These are phyloP conservation scores for Penicillium expansum DNA, from an alignment of 2,329 filamentous ascomycete species.

Conservation along the genomic window DNA sequence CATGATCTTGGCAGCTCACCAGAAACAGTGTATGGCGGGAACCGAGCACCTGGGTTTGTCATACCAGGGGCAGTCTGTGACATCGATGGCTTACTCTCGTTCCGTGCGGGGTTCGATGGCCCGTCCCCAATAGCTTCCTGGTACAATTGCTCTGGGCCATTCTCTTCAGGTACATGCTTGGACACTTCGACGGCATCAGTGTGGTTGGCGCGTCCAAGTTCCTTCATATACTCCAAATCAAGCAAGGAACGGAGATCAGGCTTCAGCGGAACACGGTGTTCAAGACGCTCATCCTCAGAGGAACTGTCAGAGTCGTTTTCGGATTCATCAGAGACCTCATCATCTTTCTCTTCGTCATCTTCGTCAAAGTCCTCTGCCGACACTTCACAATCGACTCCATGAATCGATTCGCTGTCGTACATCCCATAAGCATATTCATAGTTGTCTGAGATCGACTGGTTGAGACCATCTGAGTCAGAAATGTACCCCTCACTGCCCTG, in stretches of 20 bases:
- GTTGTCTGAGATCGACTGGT: background rate
- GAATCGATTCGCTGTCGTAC: background rate
- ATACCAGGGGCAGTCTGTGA: background rate
- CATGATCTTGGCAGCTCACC: background rate
- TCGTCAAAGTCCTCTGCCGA: background rate
- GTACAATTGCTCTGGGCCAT: background rate
- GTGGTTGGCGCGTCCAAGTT: background rate
- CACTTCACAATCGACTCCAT: background rate
- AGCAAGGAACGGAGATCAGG: background rate
- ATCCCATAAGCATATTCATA: background rate
- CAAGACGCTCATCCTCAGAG: background rate
- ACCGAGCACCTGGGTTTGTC: conserved; percentile 2
- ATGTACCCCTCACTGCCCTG: background rate
- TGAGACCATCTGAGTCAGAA: background rate
- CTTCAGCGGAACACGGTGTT: background rate
- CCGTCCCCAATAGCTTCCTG: background rate
- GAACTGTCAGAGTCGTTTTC: background rate
- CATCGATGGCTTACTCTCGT: background rate
- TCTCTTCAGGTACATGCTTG: background rate
- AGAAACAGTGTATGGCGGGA: conserved; percentile 1
- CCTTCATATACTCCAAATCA: background rate
- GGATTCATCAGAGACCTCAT: conserved; percentile 12
- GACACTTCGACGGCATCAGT: conserved; percentile 2
- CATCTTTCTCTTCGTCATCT: background rate
- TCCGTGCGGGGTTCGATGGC: background rate